Base-by-base conservation (phyloP, 768 basidiomycete genomes). In the Udeniomyces megalosporus region DNA sequence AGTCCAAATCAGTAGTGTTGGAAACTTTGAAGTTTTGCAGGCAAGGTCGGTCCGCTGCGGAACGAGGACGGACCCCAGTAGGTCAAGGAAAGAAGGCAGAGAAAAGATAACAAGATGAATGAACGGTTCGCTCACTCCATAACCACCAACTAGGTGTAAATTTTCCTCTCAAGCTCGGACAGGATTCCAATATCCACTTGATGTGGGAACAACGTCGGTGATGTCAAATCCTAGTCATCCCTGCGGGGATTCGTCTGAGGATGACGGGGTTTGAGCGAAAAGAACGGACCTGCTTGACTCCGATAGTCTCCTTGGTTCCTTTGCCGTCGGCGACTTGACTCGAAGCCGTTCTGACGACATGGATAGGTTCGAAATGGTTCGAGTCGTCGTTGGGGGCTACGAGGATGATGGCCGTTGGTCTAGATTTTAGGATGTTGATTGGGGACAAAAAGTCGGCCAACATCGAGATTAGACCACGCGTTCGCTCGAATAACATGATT, bases 61-160 rank as follows among this genome's bases (percentile, higher is more conserved):
- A n/a, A n/a, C n/a, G n/a, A n/a, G n/a, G n/a, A n/a, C n/a, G n/a
- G n/a, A n/a, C n/a, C n/a, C n/a, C n/a, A 1, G 50, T n/a, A 31
- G n/a, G 51, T 1, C 12, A 45, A 46, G 44, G 17, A 7, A 8
- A 12, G 55, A 47, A 15, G 46, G 4, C 20, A 6, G 15, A 3
- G 46, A 14, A 45, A 17, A 58, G 57, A 28, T 45, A 42, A 24
- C 4, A 60, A 24, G 10, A 42, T 6, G 1, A 12, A 34, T 2
- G 42, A 31, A 45, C 32, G 17, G 28, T 7, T 20, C 17, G 15
- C 54, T 48, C 26, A 50, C 48, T 52, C 46, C 55, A 48, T 31
- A 50, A 48, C 48, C 56, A 63, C 62, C 62, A 63, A 42, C 56
- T 58, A 22, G 62, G 62, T n/a, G 26, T 63, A 17, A 63, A 63